Evolutionary conservation across 2,329 filamentous ascomycete genomes (phyloP).

Genomic region (Trichoderma sp.): DNA sequence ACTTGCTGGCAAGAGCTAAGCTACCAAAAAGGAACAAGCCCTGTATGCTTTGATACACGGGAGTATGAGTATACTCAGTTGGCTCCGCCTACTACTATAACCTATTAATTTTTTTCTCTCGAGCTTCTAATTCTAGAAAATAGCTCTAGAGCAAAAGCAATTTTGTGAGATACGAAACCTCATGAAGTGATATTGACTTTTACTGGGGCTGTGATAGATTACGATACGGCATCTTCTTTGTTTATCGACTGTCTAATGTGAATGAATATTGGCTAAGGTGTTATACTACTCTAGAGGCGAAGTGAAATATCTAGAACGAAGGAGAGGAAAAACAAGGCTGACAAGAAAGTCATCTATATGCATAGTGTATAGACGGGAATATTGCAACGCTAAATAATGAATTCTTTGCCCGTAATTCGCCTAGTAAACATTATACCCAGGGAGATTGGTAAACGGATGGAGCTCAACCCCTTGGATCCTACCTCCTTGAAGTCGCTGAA

Average conservation of each 20-base stretch:
- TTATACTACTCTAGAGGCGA: neutral
- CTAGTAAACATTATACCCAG: neutral
- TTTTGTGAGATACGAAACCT: neutral
- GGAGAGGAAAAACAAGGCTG: neutral
- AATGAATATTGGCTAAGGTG: neutral
- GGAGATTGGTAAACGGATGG: neutral
- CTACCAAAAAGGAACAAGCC: neutral
- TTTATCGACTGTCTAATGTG: neutral
- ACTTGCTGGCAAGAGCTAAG: slow-evolving; percentile 34
- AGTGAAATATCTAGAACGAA: neutral
- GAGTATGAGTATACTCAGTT: neutral
- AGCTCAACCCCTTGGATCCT: slow-evolving; percentile 41
- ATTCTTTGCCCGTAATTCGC: neutral
- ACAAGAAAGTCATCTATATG: neutral
- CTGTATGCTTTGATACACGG: neutral
- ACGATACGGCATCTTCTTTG: neutral
- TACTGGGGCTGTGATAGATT: neutral
- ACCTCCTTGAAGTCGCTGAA: slow-evolving; percentile 50
- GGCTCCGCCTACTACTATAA: neutral
- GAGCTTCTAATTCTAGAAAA: slow-evolving; percentile 4
- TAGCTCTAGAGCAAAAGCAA: neutral
- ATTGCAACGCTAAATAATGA: slow-evolving; percentile 1
- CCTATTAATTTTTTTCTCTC: slow-evolving; percentile 7
- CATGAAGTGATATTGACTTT: neutral
- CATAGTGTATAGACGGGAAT: neutral